Conservation (phyloP, 2,329 filamentous ascomycete genomes). For the Ophiostoma novo-ulmi region DNA sequence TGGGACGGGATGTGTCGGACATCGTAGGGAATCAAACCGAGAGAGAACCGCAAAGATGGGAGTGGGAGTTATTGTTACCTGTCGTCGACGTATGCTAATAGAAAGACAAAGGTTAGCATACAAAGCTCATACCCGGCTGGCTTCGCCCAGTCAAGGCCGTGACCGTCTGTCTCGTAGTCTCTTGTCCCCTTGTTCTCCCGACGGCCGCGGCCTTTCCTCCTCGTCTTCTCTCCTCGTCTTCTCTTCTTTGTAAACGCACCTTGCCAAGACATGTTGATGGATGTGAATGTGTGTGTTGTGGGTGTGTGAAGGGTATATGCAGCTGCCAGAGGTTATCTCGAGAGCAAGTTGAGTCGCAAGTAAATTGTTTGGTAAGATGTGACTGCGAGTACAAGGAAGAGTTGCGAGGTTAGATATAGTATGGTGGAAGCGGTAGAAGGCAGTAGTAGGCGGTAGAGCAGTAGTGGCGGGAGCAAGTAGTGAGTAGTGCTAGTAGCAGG, state of each 20-base stretch:
- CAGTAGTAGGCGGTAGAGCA: constrained; percentile 8
- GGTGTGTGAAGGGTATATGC: background rate
- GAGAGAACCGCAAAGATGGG: background rate
- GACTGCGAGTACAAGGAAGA: constrained; percentile 13
- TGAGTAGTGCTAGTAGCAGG: background rate
- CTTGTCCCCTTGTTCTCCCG: background rate
- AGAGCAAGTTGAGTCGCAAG: constrained; percentile 2
- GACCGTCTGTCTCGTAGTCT: background rate
- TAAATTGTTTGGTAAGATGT: background rate
- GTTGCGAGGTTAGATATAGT: constrained; percentile 11
- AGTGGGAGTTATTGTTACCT: constrained; percentile 23
- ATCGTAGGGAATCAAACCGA: background rate
- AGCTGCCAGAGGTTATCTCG: constrained; percentile 3
- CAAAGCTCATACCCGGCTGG: background rate
- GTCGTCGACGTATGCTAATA: constrained; percentile 25
- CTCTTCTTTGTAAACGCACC: constrained; percentile 18
- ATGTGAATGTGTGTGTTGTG: constrained; percentile 15
- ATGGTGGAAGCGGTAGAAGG: constrained; percentile 14
- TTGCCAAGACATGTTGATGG: constrained; percentile 28
- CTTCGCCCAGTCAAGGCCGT: background rate
- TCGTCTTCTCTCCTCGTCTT: background rate
- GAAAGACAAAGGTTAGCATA: constrained; percentile 6
- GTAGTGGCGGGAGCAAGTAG: constrained; percentile 1
- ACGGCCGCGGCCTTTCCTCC: background rate
- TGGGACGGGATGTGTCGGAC: background rate